Percentiles rank a stretch among this genome's conserved stretches.
These are phyloP conservation scores for Umbelopsis vinacea DNA, from an alignment of 192 early-diverging fungal genomes.

Conservation along the genomic window DNA sequence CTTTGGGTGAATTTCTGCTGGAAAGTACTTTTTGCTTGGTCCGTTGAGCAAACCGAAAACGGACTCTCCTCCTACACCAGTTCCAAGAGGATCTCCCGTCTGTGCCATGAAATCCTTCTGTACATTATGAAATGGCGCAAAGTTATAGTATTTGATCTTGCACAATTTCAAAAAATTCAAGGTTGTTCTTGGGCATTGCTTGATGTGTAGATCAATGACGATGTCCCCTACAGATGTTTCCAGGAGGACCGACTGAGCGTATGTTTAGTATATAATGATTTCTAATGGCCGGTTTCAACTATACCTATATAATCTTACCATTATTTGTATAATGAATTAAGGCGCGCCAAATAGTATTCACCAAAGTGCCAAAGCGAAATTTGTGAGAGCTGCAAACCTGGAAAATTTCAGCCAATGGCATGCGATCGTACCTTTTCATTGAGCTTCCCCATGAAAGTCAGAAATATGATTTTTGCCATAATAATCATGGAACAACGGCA, in stretches of 20 bases:
- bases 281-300: neutral
- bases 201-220: slow-evolving; percentile 83
- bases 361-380: no score
- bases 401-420: no score
- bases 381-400: no score
- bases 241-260: slow-evolving; percentile 63
- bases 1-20: slow-evolving; percentile 79
- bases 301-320: no score
- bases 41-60: slow-evolving; percentile 73
- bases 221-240: slow-evolving; percentile 93
- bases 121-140: slow-evolving; percentile 78
- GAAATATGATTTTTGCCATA: no score
- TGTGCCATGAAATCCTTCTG: slow-evolving; percentile 81
- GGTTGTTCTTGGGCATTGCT: slow-evolving; percentile 69
- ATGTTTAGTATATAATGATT: neutral
- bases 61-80: slow-evolving; percentile 70
- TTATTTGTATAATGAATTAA: no score
- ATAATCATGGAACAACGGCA: no score
- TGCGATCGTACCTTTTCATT: no score
- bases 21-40: slow-evolving; percentile 63
- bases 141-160: slow-evolving; percentile 91
- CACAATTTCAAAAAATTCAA: slow-evolving; percentile 90
- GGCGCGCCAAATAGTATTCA: no score
- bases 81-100: slow-evolving; percentile 76
- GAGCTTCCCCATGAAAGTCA: no score